These are phyloP conservation scores for Salix viminalis DNA, from an alignment of 345 rosid species.

Conservation along the genomic window DNA sequence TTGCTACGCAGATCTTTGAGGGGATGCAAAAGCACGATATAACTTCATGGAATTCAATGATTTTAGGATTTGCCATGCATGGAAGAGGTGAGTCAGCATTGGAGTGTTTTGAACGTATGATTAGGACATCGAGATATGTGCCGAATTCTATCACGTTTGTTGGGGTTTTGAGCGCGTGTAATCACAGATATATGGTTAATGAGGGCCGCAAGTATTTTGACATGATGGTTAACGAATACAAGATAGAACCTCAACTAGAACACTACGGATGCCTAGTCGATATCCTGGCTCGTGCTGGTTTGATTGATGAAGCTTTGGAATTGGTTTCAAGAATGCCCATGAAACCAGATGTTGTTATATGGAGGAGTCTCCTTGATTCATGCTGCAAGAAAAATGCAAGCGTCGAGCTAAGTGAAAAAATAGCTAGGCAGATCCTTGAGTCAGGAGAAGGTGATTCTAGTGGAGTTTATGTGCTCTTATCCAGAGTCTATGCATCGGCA, in stretches of 20 bases:
- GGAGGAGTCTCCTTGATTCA: slow-evolving; percentile 90
- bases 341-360: slow-evolving; percentile 71
- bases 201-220: slow-evolving; percentile 55
- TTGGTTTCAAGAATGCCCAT: slow-evolving; percentile 56
- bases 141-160: slow-evolving; percentile 66
- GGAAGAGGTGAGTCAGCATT: slow-evolving; percentile 52
- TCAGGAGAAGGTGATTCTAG: slow-evolving; percentile 40
- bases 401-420: slow-evolving; percentile 57
- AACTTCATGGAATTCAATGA: slow-evolving; percentile 75
- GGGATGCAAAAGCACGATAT: slow-evolving; percentile 54
- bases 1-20: slow-evolving; percentile 59
- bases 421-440: slow-evolving; percentile 50
- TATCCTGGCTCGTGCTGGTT: slow-evolving; percentile 72
- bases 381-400: slow-evolving; percentile 59
- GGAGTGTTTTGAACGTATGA: slow-evolving; percentile 45
- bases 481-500: slow-evolving; percentile 73
- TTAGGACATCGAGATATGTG: slow-evolving; percentile 23
- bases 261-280: slow-evolving; percentile 80
- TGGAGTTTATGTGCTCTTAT: slow-evolving; percentile 68
- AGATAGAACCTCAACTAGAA: slow-evolving; percentile 61
- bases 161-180: slow-evolving; percentile 67
- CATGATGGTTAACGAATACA: slow-evolving; percentile 53
- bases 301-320: slow-evolving; percentile 56
- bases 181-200: slow-evolving; percentile 58
- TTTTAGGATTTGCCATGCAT: slow-evolving; percentile 72